phyloP scores from a whole-genome alignment of 768 basidiomycete species.

The Termitomyces eurrhizus region DNA sequence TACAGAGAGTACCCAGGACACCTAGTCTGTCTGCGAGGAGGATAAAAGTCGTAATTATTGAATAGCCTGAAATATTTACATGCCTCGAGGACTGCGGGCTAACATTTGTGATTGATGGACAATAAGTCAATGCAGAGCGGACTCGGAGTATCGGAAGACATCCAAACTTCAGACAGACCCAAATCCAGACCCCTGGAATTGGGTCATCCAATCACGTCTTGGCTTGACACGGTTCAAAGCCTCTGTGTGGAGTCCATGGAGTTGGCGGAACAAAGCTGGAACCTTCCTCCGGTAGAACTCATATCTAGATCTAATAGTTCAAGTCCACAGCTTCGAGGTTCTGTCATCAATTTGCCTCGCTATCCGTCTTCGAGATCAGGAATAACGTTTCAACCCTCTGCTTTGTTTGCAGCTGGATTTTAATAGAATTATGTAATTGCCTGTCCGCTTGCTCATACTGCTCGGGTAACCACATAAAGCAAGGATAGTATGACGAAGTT shows the following conservation, averaged over 20 bases:
- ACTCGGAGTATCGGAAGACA: no score
- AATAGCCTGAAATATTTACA: neutral
- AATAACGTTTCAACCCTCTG: neutral
- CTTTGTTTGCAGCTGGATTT: no score
- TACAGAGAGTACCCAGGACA: neutral
- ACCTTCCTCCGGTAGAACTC: neutral
- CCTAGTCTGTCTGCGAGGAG: neutral
- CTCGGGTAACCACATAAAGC: no score
- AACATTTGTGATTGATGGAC: neutral
- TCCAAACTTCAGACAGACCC: neutral
- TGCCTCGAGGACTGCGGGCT: neutral
- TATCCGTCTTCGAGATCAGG: neutral
- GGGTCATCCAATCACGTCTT: neutral
- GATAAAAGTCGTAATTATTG: neutral
- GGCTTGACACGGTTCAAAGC: no score
- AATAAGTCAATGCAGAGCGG: neutral
- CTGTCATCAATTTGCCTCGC: neutral
- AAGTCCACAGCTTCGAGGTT: neutral
- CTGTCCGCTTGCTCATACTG: no score
- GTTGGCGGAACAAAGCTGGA: neutral
- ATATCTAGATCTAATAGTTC: neutral
- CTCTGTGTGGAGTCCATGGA: neutral
- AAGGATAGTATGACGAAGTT: no score
- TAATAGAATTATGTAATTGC: no score
- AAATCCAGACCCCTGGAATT: neutral